These are phyloP conservation scores for Quercus alba DNA, from an alignment of 306 rosid species.

Conservation along the genomic window DNA sequence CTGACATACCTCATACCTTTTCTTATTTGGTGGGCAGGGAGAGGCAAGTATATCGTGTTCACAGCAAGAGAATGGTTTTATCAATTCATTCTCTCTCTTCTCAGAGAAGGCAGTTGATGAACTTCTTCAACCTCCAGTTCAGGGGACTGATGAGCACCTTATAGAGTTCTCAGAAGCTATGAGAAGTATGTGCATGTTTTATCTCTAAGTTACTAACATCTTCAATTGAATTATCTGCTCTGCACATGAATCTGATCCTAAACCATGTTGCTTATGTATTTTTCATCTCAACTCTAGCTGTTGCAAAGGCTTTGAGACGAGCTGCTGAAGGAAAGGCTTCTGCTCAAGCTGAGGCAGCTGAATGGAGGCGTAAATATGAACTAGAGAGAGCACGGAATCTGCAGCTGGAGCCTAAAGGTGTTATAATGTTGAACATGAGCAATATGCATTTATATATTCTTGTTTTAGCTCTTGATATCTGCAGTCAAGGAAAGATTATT, in stretches of 20 bases:
- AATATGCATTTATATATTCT: neutral
- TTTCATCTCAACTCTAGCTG: conserved; percentile 60
- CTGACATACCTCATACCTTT: neutral
- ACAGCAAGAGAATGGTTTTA: conserved; percentile 61
- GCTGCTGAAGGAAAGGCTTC: conserved; percentile 94
- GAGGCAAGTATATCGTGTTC: conserved; percentile 46
- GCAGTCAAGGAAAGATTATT: neutral
- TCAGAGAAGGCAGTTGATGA: conserved; percentile 84
- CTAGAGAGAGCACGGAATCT: conserved; percentile 72
- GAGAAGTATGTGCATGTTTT: conserved; percentile 68
- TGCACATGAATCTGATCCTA: conserved; percentile 30
- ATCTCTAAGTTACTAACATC: conserved; percentile 19
- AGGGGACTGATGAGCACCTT: conserved; percentile 84
- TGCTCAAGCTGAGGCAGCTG: conserved; percentile 95
- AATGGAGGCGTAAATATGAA: conserved; percentile 94
- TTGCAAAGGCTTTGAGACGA: conserved; percentile 82
- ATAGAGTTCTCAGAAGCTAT: conserved; percentile 94
- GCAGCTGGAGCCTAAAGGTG: conserved; percentile 66
- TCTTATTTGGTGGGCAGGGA: conserved; percentile 47
- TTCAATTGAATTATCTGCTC: conserved; percentile 23
- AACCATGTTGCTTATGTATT: conserved; percentile 36
- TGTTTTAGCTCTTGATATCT: neutral
- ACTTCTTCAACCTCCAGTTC: conserved; percentile 62
- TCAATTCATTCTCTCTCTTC: conserved; percentile 55
- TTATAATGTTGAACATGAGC: conserved; percentile 1